A percentile compares a stretch with the other conserved stretches of the same genome.
phyloP scores from a whole-genome alignment of 1,139 yeast genomes.

The Diutina sp. region DNA sequence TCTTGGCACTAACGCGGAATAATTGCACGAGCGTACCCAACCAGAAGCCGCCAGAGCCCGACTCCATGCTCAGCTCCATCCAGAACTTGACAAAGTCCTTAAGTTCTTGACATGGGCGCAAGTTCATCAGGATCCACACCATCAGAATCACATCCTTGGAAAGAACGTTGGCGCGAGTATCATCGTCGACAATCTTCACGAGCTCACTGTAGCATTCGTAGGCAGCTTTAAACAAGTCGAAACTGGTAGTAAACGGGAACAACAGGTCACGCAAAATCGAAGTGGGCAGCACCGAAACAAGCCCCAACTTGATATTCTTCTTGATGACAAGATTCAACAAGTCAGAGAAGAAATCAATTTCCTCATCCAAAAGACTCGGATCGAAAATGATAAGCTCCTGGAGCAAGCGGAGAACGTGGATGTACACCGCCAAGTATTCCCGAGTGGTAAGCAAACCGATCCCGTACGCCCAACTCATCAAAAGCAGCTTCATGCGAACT shows the following conservation, averaged over 20 bases:
- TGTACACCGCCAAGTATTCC: conserved; percentile 12
- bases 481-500: not conserved
- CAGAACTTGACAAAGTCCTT: conserved; percentile 23
- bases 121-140: conserved; percentile 32
- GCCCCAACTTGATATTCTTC: conserved; percentile 25
- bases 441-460: not conserved
- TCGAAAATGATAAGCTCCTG: conserved; percentile 32
- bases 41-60: conserved; percentile 17
- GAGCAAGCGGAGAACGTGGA: conserved; percentile 17
- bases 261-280: conserved; percentile 20
- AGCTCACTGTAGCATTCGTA: conserved; percentile 28
- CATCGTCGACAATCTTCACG: conserved; percentile 18
- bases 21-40: conserved; percentile 26
- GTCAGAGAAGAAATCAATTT: conserved; percentile 16
- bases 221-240: conserved; percentile 21
- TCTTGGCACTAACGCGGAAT: conserved; percentile 24
- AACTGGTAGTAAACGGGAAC: conserved; percentile 29
- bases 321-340: conserved; percentile 15
- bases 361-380: conserved; percentile 20
- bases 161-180: conserved; percentile 14
- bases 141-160: conserved; percentile 24
- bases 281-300: conserved; percentile 21
- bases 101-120: conserved; percentile 25
- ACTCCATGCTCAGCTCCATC: conserved; percentile 25
- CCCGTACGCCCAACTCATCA: not conserved